Evolutionary conservation across 1,284 basidiomycete genomes (phyloP).

Genomic region (Lignosus rhinocerotis): DNA sequence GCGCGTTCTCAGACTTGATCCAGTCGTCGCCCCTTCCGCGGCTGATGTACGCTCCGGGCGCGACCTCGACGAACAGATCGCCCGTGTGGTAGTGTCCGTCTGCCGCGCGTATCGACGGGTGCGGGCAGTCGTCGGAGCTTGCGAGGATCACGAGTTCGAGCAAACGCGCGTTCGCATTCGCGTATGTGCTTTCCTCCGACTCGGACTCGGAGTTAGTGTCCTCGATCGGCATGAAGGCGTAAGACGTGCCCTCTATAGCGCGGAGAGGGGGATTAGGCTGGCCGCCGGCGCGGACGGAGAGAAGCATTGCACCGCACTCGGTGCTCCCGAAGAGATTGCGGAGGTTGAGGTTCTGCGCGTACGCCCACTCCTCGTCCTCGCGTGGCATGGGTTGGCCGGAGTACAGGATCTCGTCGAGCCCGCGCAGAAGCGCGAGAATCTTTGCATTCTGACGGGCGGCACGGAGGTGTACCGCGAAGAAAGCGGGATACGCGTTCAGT

Average conservation of each 20-base stretch:
- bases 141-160: constrained; percentile 65
- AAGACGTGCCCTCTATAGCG: constrained; percentile 53
- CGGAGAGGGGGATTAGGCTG: constrained; percentile 32
- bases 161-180: constrained; percentile 48
- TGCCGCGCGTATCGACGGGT: constrained; percentile 48
- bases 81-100: constrained; percentile 76
- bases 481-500: constrained; percentile 67
- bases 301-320: constrained; percentile 66
- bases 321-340: constrained; percentile 71
- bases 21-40: constrained; percentile 73
- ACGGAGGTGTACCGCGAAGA: constrained; percentile 61
- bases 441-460: constrained; percentile 58
- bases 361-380: constrained; percentile 68
- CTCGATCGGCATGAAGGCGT: constrained; percentile 57
- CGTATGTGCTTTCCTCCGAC: constrained; percentile 39
- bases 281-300: constrained; percentile 52
- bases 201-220: constrained; percentile 28
- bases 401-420: constrained; percentile 61
- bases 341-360: constrained; percentile 53
- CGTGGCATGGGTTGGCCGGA: constrained; percentile 60
- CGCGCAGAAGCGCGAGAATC: constrained; percentile 52
- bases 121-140: constrained; percentile 66
- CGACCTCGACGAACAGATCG: constrained; percentile 64
- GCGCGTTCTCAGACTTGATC: constrained; percentile 73
- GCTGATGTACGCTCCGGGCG: constrained; percentile 54